Base-by-base conservation (phyloP, 2,329 filamentous ascomycete genomes). In the Beauveria scarabaeidicola region DNA sequence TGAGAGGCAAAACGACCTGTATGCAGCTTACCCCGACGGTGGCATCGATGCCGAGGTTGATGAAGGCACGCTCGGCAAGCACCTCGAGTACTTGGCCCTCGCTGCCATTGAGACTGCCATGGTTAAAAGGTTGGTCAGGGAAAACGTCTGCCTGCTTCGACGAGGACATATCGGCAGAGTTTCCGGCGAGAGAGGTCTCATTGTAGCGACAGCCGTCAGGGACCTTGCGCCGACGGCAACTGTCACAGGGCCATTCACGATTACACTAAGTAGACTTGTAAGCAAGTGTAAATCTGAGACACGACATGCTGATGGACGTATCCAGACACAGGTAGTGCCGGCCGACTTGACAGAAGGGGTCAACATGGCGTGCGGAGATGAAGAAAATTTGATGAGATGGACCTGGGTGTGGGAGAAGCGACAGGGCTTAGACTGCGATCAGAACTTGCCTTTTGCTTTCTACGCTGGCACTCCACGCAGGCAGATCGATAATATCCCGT, bases 391-490 rank as follows among this genome's bases (percentile, higher is more conserved):
- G 40, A 15, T 25, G 15, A 9, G 6, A 9, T 29, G 38, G 9
- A 25, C 13, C 9, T 13, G 38, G 17, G 38, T 41, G 38, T 43
- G 23, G 17, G 21, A 17, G 54, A 27, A 36, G 8, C 21, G 25
- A 9, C 32, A 41, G 21, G 25, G 15, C 25, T 52, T 41, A 21
- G 43, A 15, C 15, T 36, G 8, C 40, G 32, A 36, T 56, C 43
- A 50, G 50, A 54, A 64, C 68, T 13, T 61, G 70, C 72, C 67
- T 74, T 74, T 66, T 74, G 72, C 64, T 74, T 74, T 55, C 72
- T 67, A 43, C 72, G 70, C 63, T 74, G 70, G 53, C 72, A 78
- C 65, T 78, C 75, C 38, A 73, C 74, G 66, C 76, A 78, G 56
- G 76, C 74, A 17, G 69, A 67, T 55, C 69, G 69, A 61, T 68